These are phyloP conservation scores for Beta vulgaris DNA, from an alignment of 148 eudicot genomes.

Conservation along the genomic window DNA sequence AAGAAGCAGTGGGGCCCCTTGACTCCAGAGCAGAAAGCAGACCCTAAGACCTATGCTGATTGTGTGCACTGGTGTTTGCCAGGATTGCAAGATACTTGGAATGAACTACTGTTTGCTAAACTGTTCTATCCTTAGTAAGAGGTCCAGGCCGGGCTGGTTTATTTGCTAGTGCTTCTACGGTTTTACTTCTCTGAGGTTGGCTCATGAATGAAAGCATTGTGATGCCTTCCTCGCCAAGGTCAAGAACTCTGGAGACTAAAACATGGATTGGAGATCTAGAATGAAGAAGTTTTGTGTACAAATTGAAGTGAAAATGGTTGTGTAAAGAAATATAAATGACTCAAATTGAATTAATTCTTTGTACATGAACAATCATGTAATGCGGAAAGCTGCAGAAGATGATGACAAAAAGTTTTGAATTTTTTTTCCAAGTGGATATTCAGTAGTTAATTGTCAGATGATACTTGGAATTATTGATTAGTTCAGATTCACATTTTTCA, in stretches of 20 bases:
- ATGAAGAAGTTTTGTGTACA: constrained; percentile 12
- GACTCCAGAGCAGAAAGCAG: constrained; percentile 72
- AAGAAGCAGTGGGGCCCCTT: constrained; percentile 85
- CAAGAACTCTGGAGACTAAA: neutral
- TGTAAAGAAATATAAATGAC: constrained; percentile 1
- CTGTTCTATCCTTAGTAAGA: constrained; percentile 66
- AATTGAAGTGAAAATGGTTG: constrained; percentile 1
- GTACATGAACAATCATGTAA: constrained; percentile 19
- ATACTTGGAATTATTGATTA: too few relatives aligned
- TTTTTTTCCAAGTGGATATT: neutral
- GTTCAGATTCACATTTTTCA: neutral
- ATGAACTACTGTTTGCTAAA: constrained; percentile 79
- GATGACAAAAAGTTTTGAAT: neutral
- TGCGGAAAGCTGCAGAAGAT: neutral
- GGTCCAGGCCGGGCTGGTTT: too few relatives aligned
- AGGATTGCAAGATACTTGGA: constrained; percentile 95
- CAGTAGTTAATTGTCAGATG: too few relatives aligned
- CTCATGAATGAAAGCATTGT: constrained; percentile 17
- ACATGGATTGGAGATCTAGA: constrained; percentile 8
- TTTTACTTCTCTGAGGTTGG: neutral
- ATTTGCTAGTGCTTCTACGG: neutral
- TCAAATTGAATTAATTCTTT: constrained; percentile 23
- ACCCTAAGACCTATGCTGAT: constrained; percentile 82
- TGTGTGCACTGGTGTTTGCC: constrained; percentile 96
- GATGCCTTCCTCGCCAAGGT: neutral